These are phyloP conservation scores for Fusarium verticillioides DNA, from an alignment of 2,329 filamentous ascomycete genomes.

Conservation along the genomic window DNA sequence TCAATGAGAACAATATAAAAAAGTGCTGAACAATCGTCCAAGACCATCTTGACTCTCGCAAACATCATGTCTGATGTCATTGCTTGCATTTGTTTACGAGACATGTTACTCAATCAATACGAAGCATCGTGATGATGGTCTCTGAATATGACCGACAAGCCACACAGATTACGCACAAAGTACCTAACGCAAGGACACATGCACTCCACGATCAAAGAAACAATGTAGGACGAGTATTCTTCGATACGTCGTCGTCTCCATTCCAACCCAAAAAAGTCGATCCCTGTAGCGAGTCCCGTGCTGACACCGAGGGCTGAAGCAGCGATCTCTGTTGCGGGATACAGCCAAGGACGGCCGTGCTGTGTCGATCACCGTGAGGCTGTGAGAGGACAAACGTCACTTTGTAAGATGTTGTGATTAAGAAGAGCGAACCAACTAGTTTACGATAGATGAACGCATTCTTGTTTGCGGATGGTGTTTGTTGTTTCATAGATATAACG, in stretches of 20 bases:
- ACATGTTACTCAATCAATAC: background rate
- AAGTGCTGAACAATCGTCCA: background rate
- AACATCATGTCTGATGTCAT: background rate
- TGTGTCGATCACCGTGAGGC: conserved; percentile 18
- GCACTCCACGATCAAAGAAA: background rate
- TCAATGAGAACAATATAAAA: conserved; percentile 15
- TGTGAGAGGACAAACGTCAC: conserved; percentile 2
- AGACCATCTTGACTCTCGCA: background rate
- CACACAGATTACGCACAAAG: background rate
- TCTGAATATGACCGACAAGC: background rate
- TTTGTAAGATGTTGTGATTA: background rate
- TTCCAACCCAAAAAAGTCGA: background rate
- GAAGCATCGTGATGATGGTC: conserved; percentile 1
- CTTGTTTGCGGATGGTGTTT: background rate
- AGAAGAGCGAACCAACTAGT: background rate
- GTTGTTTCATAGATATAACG: conserved; percentile 12
- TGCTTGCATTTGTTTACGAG: background rate
- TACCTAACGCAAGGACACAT: background rate
- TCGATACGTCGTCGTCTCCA: background rate
- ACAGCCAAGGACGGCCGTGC: conserved; percentile 1
- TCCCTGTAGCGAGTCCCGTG: background rate
- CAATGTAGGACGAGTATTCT: background rate
- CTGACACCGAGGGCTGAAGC: conserved; percentile 14
- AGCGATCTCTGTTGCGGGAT: conserved; percentile 20
- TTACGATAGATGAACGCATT: background rate